These are phyloP conservation scores for Yarrowia porcina DNA, from an alignment of 805 yeast species.

Conservation along the genomic window DNA sequence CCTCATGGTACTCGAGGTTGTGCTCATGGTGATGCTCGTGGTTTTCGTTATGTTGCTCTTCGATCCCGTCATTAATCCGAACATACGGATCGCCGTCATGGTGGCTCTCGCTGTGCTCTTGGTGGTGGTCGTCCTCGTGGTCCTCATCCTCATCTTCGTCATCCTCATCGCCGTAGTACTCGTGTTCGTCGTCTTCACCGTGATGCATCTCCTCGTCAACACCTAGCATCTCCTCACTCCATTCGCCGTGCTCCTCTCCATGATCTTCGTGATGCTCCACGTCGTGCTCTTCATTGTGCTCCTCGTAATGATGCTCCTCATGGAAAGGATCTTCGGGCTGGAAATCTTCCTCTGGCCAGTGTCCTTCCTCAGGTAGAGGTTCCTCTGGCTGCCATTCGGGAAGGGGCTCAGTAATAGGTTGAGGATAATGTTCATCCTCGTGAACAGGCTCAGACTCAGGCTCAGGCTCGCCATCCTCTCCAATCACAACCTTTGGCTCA, in stretches of 20 bases:
- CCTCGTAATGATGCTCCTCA: not conserved
- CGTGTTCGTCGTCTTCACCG: not conserved
- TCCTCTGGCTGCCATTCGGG: not conserved
- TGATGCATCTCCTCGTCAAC: not conserved
- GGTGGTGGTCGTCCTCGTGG: not conserved
- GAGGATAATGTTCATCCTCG: not conserved
- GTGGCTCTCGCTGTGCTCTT: not conserved
- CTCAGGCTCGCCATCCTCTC: not conserved
- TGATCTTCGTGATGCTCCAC: not conserved
- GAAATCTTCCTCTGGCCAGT: not conserved
- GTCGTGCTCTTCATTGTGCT: not conserved
- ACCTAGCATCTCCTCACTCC: not conserved
- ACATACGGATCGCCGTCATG: not conserved
- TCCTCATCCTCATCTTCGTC: not conserved
- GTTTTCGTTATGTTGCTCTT: not conserved
- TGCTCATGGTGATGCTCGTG: not conserved
- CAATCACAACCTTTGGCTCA: not conserved
- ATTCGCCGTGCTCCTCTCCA: not conserved
- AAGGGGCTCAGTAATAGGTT: not conserved
- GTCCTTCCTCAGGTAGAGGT: not conserved
- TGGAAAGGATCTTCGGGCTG: not conserved
- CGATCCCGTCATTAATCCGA: not conserved
- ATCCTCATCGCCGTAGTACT: not conserved
- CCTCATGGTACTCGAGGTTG: slow-evolving; percentile 1
- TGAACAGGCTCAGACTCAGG: not conserved